These are phyloP conservation scores for Rhizopus sp. DNA, from an alignment of 371 early-diverging fungal genomes.

Conservation along the genomic window DNA sequence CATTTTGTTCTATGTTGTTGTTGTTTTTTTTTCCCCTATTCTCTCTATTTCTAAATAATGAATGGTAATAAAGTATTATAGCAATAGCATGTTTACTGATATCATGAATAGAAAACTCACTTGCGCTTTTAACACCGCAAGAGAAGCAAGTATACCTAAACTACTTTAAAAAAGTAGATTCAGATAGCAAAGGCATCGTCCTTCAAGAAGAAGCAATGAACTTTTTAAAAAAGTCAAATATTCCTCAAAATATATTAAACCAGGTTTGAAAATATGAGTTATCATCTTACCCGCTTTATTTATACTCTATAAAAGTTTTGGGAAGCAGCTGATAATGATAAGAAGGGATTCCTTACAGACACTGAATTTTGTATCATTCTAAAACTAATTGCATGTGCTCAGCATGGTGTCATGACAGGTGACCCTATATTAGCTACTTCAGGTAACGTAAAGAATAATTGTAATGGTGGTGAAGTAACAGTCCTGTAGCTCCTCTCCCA, in stretches of 20 bases:
- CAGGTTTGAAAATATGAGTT: slow-evolving; percentile 49
- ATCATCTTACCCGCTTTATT: background rate
- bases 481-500: slow-evolving; percentile 44
- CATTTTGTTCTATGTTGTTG: too few species aligned
- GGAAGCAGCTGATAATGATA: slow-evolving; percentile 77
- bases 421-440: slow-evolving; percentile 40
- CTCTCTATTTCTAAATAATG: too few species aligned
- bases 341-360: slow-evolving; percentile 75
- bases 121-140: background rate
- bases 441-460: slow-evolving; percentile 35
- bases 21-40: too few species aligned
- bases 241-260: slow-evolving; percentile 65
- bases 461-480: background rate
- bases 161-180: slow-evolving; percentile 71
- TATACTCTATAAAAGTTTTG: slow-evolving; percentile 63
- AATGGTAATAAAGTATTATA: too few species aligned
- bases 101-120: too few species aligned
- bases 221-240: slow-evolving; percentile 77
- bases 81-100: too few species aligned
- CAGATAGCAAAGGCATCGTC: slow-evolving; percentile 66
- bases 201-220: slow-evolving; percentile 76
- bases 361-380: slow-evolving; percentile 78
- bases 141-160: slow-evolving; percentile 71
- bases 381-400: slow-evolving; percentile 88
- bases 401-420: slow-evolving; percentile 59